Conservation (phyloP, 176 grass and related monocot genomes). For the Elaeis guineensis region DNA sequence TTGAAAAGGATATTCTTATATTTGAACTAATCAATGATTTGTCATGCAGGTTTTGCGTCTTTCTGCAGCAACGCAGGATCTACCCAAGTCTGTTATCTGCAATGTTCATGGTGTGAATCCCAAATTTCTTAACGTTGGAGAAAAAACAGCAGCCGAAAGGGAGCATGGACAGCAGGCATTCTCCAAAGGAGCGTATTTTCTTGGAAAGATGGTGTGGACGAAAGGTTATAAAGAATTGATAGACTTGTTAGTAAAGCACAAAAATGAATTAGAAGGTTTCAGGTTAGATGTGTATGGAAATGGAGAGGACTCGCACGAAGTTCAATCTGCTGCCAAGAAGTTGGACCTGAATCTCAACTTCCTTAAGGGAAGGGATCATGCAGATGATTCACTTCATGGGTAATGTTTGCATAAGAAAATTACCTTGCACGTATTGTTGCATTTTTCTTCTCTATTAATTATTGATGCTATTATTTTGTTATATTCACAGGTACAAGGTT, state of each 20-base stretch:
- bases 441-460: no score
- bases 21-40: constrained; percentile 29
- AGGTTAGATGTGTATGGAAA: constrained; percentile 73
- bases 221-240: constrained; percentile 88
- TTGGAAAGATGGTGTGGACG: constrained; percentile 96
- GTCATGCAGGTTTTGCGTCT: constrained; percentile 70
- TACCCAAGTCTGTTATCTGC: constrained; percentile 80
- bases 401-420: constrained; percentile 7
- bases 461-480: background rate
- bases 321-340: constrained; percentile 54
- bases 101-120: constrained; percentile 91
- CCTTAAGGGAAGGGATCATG: constrained; percentile 77
- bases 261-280: constrained; percentile 49
- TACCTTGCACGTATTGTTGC: no score
- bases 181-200: constrained; percentile 75
- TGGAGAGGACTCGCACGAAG: constrained; percentile 63
- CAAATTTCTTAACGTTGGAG: constrained; percentile 72
- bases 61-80: constrained; percentile 78
- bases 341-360: constrained; percentile 72
- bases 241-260: constrained; percentile 70
- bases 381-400: constrained; percentile 78
- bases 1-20: background rate
- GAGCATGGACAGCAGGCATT: constrained; percentile 46
- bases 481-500: constrained; percentile 67
- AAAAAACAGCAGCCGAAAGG: constrained; percentile 55